A percentile compares a stretch with the other conserved stretches of the same genome.
phyloP scores from a whole-genome alignment of 495 filamentous ascomycete genomes.

The Cercophora samala region DNA sequence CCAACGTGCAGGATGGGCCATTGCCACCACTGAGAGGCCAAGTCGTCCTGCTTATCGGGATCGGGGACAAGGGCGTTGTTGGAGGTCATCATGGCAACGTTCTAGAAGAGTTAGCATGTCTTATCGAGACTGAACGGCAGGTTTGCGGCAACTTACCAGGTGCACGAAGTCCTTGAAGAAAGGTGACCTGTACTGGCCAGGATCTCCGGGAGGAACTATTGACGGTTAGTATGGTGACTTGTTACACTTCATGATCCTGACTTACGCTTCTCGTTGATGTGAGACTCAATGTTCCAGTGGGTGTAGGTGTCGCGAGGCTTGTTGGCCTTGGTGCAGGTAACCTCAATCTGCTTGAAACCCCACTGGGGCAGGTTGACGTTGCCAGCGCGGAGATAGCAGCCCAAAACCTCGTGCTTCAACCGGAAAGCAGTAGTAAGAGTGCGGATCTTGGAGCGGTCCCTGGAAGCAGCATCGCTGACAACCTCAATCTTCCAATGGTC shows the following conservation, averaged over 20 bases:
- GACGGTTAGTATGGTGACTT: slow-evolving; percentile 23
- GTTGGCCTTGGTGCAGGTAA: slow-evolving; percentile 91
- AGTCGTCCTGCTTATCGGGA: slow-evolving; percentile 97
- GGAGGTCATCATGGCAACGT: slow-evolving; percentile 99
- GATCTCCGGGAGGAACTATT: slow-evolving; percentile 82
- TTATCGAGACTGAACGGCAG: neutral
- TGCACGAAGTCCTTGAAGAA: slow-evolving; percentile 97
- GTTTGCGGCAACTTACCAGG: slow-evolving; percentile 39
- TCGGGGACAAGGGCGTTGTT: slow-evolving; percentile 98
- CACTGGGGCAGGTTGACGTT: slow-evolving; percentile 97
- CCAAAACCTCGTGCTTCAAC: slow-evolving; percentile 74
- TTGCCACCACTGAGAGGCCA: slow-evolving; percentile 97
- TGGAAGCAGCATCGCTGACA: slow-evolving; percentile 80
- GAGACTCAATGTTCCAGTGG: slow-evolving; percentile 97
- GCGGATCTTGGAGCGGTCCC: slow-evolving; percentile 78
- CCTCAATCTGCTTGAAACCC: slow-evolving; percentile 99
- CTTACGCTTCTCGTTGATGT: slow-evolving; percentile 91
- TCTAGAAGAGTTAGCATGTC: slow-evolving; percentile 38
- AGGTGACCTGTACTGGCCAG: slow-evolving; percentile 91
- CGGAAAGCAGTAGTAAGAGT: slow-evolving; percentile 94
- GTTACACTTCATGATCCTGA: slow-evolving; percentile 14
- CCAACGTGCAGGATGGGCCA: slow-evolving; percentile 96
- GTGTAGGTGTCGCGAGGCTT: slow-evolving; percentile 90
- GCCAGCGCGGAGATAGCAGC: slow-evolving; percentile 92
- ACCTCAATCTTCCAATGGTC: slow-evolving; percentile 97